Base-by-base conservation (phyloP, 139 green algal genomes). In the Volvox africanus region DNA sequence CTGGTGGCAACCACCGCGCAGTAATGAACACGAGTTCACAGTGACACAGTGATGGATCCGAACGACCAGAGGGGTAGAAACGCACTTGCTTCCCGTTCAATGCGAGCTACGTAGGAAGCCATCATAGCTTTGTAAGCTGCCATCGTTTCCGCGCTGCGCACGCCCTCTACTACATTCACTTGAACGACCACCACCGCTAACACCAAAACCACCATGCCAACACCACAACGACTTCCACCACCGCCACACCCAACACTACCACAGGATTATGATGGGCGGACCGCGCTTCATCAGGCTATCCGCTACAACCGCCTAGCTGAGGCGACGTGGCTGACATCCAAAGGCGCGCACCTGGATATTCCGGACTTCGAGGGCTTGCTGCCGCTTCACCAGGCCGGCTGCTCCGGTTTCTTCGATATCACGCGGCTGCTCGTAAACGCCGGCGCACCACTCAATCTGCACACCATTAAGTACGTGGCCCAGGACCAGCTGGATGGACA, bases 321-420 rank as follows among this genome's bases (percentile, higher is more conserved):
- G 85, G 89, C 92, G 26, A 62, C 37, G 19, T 94, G 92, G 92
- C 92, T 94, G 55, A 80, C 91, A 22, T 65, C 18, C 73, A 35
- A 65, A 30, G 86, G 86, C 13, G 92, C 92, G 11, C 88, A 92
- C 75, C 67, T 92, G 79, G 92, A 94, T 71, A 84, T 94, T 11
- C 61, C 92, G 1, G 92, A 94, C 89, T 94, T 92, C 77, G 92
- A 94, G 80, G 92, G 92, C 2, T 80, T 94, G 61, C 88, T 94
- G 87, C 92, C 92, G n/a, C 80, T 94, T 36, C 92, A 94, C 79
- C 92, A 94, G 87, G 87, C 76, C 1, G 87, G 87, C 33, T 91
- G 87, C 87, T 91, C 87, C 20, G 87, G 87, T 61, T 91, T 91
- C 73, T 50, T 33, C 2, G 87, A 91, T 28, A 79, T 92, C 32